These are phyloP conservation scores for Panicum miliaceum DNA, from an alignment of 176 grass and related monocot genomes.

Conservation along the genomic window DNA sequence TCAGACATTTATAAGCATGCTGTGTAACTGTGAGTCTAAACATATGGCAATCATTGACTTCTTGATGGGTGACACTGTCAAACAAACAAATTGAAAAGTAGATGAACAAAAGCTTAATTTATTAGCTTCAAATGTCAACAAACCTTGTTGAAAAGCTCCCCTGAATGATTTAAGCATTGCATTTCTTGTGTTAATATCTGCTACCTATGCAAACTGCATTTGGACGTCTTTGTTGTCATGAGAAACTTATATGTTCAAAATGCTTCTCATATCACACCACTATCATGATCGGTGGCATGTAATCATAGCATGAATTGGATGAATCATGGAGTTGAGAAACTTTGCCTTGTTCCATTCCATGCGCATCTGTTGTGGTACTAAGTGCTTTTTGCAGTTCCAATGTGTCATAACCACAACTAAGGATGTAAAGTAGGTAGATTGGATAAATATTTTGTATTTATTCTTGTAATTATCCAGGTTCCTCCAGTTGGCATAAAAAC, in stretches of 20 bases:
- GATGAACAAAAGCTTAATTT: neutral
- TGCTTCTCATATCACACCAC: neutral
- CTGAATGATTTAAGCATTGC: neutral
- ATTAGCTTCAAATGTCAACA: neutral
- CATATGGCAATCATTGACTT: neutral
- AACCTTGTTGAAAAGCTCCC: constrained; percentile 6
- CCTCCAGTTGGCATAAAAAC: neutral
- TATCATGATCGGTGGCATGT: neutral
- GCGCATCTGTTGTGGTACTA: neutral
- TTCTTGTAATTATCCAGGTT: neutral
- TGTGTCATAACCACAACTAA: neutral
- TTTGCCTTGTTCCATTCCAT: neutral
- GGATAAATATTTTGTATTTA: neutral
- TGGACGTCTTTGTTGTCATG: neutral
- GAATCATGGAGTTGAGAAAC: neutral
- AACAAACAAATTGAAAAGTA: neutral
- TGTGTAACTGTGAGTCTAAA: neutral
- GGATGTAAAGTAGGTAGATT: neutral
- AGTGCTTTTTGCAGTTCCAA: neutral
- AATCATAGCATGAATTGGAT: neutral
- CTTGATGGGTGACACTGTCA: neutral
- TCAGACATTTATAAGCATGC: neutral
- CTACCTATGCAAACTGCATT: neutral
- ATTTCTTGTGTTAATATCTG: neutral
- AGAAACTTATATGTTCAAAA: neutral